Conservation (phyloP, 2,329 filamentous ascomycete genomes). For the Chaetomium olivaceum region DNA sequence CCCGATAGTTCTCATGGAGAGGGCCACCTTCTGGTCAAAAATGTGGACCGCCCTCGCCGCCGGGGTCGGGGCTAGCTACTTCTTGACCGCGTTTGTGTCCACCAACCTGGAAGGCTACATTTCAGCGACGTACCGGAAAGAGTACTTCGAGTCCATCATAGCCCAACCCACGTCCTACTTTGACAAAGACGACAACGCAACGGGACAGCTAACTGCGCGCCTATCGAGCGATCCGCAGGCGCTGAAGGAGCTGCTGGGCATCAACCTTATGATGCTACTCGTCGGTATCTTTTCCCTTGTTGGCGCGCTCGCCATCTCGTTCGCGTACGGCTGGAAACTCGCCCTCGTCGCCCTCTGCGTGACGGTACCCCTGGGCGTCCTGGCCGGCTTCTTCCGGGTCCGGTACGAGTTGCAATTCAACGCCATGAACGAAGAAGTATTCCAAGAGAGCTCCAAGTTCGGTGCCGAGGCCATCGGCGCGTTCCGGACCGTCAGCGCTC, state of each 20-base stretch:
- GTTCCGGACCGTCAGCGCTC: constrained; percentile 69
- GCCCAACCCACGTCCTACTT: constrained; percentile 62
- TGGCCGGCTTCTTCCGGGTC: constrained; percentile 53
- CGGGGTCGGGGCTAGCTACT: constrained; percentile 55
- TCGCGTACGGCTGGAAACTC: constrained; percentile 76
- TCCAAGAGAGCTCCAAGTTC: constrained; percentile 71
- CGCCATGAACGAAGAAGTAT: constrained; percentile 66
- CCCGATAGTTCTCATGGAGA: constrained; percentile 35
- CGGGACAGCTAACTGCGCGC: constrained; percentile 60
- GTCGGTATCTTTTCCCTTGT: constrained; percentile 66
- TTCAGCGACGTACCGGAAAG: constrained; percentile 56
- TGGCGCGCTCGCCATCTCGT: constrained; percentile 66
- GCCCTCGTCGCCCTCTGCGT: constrained; percentile 67
- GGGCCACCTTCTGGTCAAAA: constrained; percentile 59
- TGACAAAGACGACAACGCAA: constrained; percentile 59
- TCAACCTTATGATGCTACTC: constrained; percentile 63
- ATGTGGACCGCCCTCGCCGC: constrained; percentile 65
- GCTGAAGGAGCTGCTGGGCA: constrained; percentile 62
- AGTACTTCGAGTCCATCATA: constrained; percentile 63
- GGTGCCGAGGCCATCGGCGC: constrained; percentile 73
- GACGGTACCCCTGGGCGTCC: constrained; percentile 52
- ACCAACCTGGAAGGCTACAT: constrained; percentile 51
- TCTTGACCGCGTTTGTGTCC: constrained; percentile 47
- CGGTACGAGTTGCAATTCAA: constrained; percentile 67
- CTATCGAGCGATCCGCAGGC: constrained; percentile 59